Base-by-base conservation (phyloP, 139 green algal genomes). In the Auxenochlorella protothecoides region DNA sequence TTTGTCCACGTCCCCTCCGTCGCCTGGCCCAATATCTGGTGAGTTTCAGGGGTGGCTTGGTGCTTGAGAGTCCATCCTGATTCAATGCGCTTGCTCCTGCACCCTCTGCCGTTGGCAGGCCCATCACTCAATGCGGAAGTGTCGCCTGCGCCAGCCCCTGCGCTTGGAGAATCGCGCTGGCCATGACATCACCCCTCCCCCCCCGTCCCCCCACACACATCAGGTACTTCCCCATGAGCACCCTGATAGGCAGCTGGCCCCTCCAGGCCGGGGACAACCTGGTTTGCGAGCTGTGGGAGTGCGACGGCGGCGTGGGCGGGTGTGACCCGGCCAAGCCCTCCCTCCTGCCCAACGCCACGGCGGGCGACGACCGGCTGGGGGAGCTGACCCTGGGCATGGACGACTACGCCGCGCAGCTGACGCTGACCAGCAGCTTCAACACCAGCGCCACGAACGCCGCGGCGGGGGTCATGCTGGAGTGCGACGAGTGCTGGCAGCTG, bases 261-360 rank as follows among this genome's bases (percentile, higher is more conserved):
- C 51, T 67, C 5, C 55, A 75, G 16, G 63, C 44, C 4, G 77
- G 77, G 2, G 68, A 78, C 52, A 63, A 12, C 10, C 67, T 78
- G 2, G 63, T 27, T 11, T 81, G 77, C 55, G 59, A 76, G 27
- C 0, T 78, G 4, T 81, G 68, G 68, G 77, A 81, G 60, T 81
- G 77, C 72, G 77, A 81, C 63, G 77, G 68, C 55, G 77, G 70
- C 27, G 16, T 13, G 15, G 65, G 54, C 11, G 65, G 65, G n/a
- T 81, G 77, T 55, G 15, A 72, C 59, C 77, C 77, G 4, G 51
- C 68, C 13, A 71, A 12, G 4, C 77, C 77, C 5, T 51, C 16
- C 9, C 12, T 12, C 6, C 72, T 71, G 56, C 77, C 77, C 13
- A 65, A 65, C 54, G 44, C 72, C 4, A 55, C 65, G 3, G 66